A percentile compares a stretch with the other conserved stretches of the same genome.
Conservation (phyloP, 2,329 filamentous ascomycete genomes). For the Arachnopeziza araneosa region DNA sequence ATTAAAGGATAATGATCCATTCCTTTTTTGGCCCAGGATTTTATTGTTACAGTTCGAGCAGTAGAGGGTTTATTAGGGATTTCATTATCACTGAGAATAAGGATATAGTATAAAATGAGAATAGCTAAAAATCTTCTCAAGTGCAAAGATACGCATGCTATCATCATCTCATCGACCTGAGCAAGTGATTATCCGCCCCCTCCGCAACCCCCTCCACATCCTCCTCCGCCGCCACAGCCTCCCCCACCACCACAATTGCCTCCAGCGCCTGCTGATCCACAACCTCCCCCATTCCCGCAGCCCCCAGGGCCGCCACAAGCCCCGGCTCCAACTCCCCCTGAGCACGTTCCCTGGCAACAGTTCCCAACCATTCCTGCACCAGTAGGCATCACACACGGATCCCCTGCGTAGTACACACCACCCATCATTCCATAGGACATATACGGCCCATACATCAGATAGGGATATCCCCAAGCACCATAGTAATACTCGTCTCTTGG, state of each 20-base stretch:
- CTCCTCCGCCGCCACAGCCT: conserved; percentile 5
- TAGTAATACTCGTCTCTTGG: conserved; percentile 43
- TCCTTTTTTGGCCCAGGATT: too few species aligned
- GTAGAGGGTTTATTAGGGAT: too few species aligned
- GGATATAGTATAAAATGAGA: not conserved
- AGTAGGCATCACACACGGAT: conserved; percentile 33
- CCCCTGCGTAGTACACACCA: conserved; percentile 41
- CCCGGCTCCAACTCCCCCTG: conserved; percentile 33
- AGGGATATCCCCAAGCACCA: conserved; percentile 42
- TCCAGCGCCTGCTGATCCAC: conserved; percentile 3
- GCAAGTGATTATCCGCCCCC: not conserved
- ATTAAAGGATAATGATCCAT: too few species aligned
- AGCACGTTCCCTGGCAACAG: conserved; percentile 46
- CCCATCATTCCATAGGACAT: conserved; percentile 37
- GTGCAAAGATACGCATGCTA: not conserved
- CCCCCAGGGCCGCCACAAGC: conserved; percentile 34
- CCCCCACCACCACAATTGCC: not conserved
- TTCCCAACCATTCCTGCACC: conserved; percentile 35
- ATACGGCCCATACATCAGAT: conserved; percentile 44
- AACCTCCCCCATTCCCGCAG: conserved; percentile 13
- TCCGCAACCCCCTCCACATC: conserved; percentile 3
- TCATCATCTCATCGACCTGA: not conserved
- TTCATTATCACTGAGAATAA: not conserved
- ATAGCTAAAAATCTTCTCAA: not conserved
- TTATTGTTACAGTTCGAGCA: too few species aligned